Evolutionary conservation across 164 flowering plant genomes (phyloP).

Genomic region (Amborella trichopoda): DNA sequence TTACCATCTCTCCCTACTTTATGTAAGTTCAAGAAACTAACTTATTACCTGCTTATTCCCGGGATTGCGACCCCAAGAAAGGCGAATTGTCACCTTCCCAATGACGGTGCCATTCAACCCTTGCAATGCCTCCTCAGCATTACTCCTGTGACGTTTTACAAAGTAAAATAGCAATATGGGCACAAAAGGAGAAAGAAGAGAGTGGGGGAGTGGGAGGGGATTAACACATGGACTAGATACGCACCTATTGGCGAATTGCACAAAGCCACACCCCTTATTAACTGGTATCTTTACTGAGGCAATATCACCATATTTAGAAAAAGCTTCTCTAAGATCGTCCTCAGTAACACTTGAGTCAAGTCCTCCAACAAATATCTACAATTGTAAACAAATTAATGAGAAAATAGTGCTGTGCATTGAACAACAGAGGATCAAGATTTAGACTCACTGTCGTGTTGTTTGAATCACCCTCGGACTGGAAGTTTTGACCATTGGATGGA

Average conservation of each 20-base stretch:
- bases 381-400: constrained; percentile 10
- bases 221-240: not conserved
- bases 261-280: constrained; percentile 96
- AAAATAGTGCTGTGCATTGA: constrained; percentile 1
- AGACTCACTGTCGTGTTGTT: constrained; percentile 80
- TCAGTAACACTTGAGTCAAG: constrained; percentile 79
- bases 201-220: too few species aligned
- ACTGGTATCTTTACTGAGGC: constrained; percentile 83
- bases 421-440: not conserved
- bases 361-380: constrained; percentile 95
- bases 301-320: constrained; percentile 75
- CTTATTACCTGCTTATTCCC: constrained; percentile 80
- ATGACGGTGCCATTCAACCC: constrained; percentile 66
- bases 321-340: constrained; percentile 81
- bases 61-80: constrained; percentile 96
- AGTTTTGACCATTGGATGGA: constrained; percentile 36
- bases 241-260: constrained; percentile 87
- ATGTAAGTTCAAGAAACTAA: not conserved
- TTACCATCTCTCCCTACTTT: too few species aligned
- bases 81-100: constrained; percentile 84
- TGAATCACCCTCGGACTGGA: constrained; percentile 52
- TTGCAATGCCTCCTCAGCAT: constrained; percentile 84
- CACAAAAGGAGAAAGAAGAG: too few species aligned
- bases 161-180: too few species aligned
- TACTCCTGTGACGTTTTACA: constrained; percentile 26